These are phyloP conservation scores for Arthrobotrys megalospora DNA, from an alignment of 2,329 filamentous ascomycete genomes.

Conservation along the genomic window DNA sequence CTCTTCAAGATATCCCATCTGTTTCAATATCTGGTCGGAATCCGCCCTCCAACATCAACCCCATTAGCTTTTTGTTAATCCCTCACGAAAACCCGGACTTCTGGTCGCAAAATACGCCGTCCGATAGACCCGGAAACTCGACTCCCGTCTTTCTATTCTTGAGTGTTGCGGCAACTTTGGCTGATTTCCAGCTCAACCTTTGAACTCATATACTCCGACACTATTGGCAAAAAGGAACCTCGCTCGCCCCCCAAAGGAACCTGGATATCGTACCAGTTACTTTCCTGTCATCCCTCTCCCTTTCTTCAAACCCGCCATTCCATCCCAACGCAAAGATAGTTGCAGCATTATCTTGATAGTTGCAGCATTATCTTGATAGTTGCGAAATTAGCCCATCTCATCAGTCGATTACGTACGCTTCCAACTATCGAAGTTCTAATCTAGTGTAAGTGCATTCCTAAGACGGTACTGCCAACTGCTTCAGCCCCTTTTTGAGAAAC, in stretches of 20 bases:
- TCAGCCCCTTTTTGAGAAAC: slow-evolving; percentile 2
- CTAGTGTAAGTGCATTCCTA: slow-evolving; percentile 25
- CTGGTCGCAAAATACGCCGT: slow-evolving; percentile 25
- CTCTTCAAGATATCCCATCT: slow-evolving; percentile 40
- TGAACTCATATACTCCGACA: slow-evolving; percentile 1
- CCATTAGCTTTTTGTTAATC: slow-evolving; percentile 42
- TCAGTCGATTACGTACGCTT: slow-evolving; percentile 40
- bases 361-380: neutral
- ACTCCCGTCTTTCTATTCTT: slow-evolving; percentile 4
- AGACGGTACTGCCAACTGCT: neutral
- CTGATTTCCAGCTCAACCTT: slow-evolving; percentile 35
- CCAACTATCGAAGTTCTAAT: slow-evolving; percentile 6
- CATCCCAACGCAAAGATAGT: neutral
- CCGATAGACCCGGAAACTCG: slow-evolving; percentile 20
- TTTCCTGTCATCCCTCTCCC: neutral
- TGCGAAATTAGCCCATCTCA: neutral
- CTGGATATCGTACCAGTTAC: slow-evolving; percentile 7
- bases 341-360: neutral
- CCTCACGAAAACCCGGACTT: slow-evolving; percentile 40
- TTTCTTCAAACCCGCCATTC: neutral
- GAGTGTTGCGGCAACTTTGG: slow-evolving; percentile 47
- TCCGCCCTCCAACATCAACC: neutral
- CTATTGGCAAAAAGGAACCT: slow-evolving; percentile 26
- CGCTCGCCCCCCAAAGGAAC: slow-evolving; percentile 1
- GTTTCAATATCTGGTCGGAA: slow-evolving; percentile 34